These are phyloP conservation scores for Chaetomium globosum DNA, from an alignment of 2,329 filamentous ascomycete genomes.

Conservation along the genomic window DNA sequence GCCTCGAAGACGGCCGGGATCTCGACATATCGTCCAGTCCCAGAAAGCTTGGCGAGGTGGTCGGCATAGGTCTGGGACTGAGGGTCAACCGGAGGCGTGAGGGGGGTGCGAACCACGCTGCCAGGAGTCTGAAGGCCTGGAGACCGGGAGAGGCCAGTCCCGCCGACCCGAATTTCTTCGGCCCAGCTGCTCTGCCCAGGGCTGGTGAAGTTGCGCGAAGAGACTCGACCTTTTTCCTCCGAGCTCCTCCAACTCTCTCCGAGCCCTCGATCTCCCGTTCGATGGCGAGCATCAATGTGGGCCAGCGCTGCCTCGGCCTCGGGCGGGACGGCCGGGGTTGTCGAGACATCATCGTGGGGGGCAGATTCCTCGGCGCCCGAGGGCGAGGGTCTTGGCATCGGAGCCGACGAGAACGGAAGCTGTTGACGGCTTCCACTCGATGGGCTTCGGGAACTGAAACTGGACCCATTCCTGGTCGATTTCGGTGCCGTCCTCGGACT, in stretches of 20 bases:
- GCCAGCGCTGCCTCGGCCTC: constrained; percentile 56
- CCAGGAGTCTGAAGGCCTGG: constrained; percentile 49
- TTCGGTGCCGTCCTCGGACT: constrained; percentile 69
- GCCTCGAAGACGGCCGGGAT: constrained; percentile 90
- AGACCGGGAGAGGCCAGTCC: constrained; percentile 48
- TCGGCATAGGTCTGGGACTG: constrained; percentile 74
- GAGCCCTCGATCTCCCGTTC: constrained; percentile 72
- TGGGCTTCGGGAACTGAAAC: constrained; percentile 83
- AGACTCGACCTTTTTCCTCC: constrained; percentile 50
- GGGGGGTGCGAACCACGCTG: constrained; percentile 58
- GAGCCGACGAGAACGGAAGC: constrained; percentile 56
- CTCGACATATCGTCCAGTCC: constrained; percentile 75
- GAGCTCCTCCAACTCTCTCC: constrained; percentile 50
- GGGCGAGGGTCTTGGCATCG: constrained; percentile 43
- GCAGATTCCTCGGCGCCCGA: constrained; percentile 42
- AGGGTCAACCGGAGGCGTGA: constrained; percentile 62
- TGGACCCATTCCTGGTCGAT: constrained; percentile 85
- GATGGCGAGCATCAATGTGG: constrained; percentile 81
- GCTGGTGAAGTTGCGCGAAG: constrained; percentile 42
- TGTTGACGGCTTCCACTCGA: constrained; percentile 79
- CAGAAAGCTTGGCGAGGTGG: constrained; percentile 74
- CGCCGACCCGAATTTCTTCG: constrained; percentile 46
- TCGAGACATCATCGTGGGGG: constrained; percentile 32
- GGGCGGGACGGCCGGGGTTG: constrained; percentile 33
- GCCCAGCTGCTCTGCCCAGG: constrained; percentile 41